These are phyloP conservation scores for Cyclotella sp. DNA, from an alignment of 108 stramenopile genomes.

Conservation along the genomic window DNA sequence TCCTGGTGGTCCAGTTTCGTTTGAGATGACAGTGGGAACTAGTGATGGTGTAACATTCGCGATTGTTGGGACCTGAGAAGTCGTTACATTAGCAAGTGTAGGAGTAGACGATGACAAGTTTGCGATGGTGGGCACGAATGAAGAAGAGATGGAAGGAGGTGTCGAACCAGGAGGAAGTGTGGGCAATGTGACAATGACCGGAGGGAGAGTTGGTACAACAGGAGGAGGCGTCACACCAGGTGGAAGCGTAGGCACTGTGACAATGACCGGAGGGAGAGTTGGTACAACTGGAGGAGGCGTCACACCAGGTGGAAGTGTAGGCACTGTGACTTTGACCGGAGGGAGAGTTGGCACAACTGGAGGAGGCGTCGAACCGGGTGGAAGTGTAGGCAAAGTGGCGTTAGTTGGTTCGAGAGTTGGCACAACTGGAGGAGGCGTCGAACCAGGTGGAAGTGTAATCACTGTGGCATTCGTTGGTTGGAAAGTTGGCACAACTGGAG, in stretches of 20 bases:
- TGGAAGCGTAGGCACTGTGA: not conserved
- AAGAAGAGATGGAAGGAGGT: not conserved
- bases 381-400: not conserved
- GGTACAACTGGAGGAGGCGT: conserved; percentile 1
- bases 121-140: not conserved
- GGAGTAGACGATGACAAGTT: not conserved
- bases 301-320: not conserved
- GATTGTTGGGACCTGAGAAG: not conserved
- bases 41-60: not conserved
- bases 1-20: conserved; percentile 14
- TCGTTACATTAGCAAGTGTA: not conserved
- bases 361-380: not conserved
- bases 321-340: conserved; percentile 2
- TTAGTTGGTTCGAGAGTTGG: not conserved
- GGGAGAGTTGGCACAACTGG: conserved; percentile 6
- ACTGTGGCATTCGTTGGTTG: not conserved
- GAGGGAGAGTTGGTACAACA: not conserved
- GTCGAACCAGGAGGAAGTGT: not conserved
- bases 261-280: not conserved
- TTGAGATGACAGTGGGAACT: conserved; percentile 11
- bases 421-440: conserved; percentile 7
- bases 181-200: not conserved
- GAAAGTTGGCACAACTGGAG: not conserved
- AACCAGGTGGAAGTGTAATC: not conserved
- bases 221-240: too few species aligned